Base-by-base conservation (phyloP, 768 basidiomycete genomes). In the Trametes cingulata region DNA sequence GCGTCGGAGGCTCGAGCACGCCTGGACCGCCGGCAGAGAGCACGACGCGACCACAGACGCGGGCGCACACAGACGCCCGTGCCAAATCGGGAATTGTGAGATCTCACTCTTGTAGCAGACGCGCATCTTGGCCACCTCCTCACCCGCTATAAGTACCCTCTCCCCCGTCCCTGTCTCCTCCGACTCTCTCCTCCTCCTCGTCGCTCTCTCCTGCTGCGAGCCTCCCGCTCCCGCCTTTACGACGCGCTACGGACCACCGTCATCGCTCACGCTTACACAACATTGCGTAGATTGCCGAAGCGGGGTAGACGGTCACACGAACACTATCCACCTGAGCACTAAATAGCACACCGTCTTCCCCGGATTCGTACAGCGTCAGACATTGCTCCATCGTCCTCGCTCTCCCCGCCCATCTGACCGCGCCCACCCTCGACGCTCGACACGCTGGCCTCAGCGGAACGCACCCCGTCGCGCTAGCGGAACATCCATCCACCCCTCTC, bases 301-400 rank as follows among this genome's bases (percentile, higher is more conserved):
- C 50, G 54, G 60, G 55, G 54, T 52, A 52, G n/a, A 47, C 54
- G 53, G 60, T 61, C 60, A 56, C 60, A 62, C 61, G 61, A 57
- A 62, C 55, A 42, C 61, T 52, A 49, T 45, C 43, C 42, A 52
- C 48, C 43, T 37, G 42, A 55, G 54, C 55, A 41, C 50, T 51
- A 40, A 37, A 42, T 48, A 54, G 29, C 47, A 19, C 47, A 24
- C 60, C 49, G 25, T 17, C 55, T 36, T 51, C 60, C 40, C 17
- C 35, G n/a, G 22, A 40, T 47, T 46, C 50, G n/a, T 51, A 37
- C 41, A 45, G 46, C 53, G 46, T 43, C 52, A 41, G 53, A 25
- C 55, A 24, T 10, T n/a, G 25, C 6, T 41, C 33, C 61, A 36
- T 24, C 48, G 24, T 8, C 25, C 19, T 45, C 13, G 22, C 19